These are phyloP conservation scores for Darksidea phi DNA, from an alignment of 495 filamentous ascomycete genomes.

Conservation along the genomic window DNA sequence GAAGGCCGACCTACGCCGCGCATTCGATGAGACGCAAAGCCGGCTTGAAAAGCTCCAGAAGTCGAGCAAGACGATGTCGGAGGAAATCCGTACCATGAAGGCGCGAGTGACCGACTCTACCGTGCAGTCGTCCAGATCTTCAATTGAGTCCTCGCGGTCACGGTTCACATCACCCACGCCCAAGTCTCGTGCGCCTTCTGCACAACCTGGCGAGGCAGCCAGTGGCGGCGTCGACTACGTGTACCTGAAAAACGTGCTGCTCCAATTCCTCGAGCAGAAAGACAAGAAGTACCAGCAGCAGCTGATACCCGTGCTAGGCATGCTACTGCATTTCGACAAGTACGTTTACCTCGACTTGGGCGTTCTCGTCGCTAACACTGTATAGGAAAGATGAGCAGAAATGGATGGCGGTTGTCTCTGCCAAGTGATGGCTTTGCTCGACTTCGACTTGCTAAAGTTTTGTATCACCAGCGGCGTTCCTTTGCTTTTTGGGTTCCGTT, in stretches of 20 bases:
- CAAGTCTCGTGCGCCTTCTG: slow-evolving; percentile 44
- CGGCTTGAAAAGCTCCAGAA: slow-evolving; percentile 79
- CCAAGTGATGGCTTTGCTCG: slow-evolving; percentile 41
- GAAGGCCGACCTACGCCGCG: slow-evolving; percentile 68
- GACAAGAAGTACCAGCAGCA: slow-evolving; percentile 89
- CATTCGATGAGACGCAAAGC: slow-evolving; percentile 72
- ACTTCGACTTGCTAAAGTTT: neutral
- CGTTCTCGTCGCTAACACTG: slow-evolving; percentile 9
- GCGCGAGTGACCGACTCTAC: slow-evolving; percentile 45
- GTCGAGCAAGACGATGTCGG: slow-evolving; percentile 59
- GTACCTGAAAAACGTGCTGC: slow-evolving; percentile 91
- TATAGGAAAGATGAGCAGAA: slow-evolving; percentile 79
- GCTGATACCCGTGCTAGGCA: slow-evolving; percentile 86
- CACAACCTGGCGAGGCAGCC: slow-evolving; percentile 46
- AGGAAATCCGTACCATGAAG: slow-evolving; percentile 48
- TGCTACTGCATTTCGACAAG: slow-evolving; percentile 89
- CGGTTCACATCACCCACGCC: slow-evolving; percentile 58
- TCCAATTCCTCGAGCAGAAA: slow-evolving; percentile 92
- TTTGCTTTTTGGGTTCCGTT: neutral
- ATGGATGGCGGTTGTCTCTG: slow-evolving; percentile 77
- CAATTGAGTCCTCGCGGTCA: slow-evolving; percentile 43
- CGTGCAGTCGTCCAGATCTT: slow-evolving; percentile 60
- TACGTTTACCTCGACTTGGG: slow-evolving; percentile 47
- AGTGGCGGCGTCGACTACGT: slow-evolving; percentile 62
- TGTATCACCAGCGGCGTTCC: neutral